Conservation (phyloP, 2,329 filamentous ascomycete genomes). For the Ilyonectria sp. region DNA sequence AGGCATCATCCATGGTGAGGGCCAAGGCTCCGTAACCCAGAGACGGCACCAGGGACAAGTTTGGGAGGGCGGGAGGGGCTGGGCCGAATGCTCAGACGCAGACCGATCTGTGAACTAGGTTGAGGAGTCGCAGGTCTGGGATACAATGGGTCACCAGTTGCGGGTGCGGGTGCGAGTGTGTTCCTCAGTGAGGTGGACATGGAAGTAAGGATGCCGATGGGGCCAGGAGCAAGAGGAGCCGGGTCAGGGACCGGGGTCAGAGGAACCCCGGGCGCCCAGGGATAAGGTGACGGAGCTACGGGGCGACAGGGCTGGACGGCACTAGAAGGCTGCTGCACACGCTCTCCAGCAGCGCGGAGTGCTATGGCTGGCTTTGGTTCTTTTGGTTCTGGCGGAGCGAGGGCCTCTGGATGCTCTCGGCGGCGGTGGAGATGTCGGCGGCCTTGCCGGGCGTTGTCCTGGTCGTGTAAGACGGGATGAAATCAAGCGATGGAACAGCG, state of each 20-base stretch:
- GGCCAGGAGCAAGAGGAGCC: conserved; percentile 35
- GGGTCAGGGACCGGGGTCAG: conserved; percentile 29
- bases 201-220: conserved; percentile 44
- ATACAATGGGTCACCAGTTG: conserved; percentile 40
- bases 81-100: conserved; percentile 46
- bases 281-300: conserved; percentile 30
- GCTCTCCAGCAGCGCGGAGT: conserved; percentile 8
- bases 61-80: conserved; percentile 48
- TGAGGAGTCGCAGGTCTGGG: conserved; percentile 46
- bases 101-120: conserved; percentile 49
- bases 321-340: conserved; percentile 25
- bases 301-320: conserved; percentile 31
- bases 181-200: conserved; percentile 45
- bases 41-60: conserved; percentile 46
- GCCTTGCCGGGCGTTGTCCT: conserved; percentile 22
- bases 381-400: conserved; percentile 15
- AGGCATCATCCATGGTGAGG: conserved; percentile 51
- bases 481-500: background rate
- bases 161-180: conserved; percentile 42
- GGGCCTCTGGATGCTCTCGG: conserved; percentile 19
- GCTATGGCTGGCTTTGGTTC: background rate
- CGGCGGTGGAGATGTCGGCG: conserved; percentile 17
- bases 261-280: conserved; percentile 43
- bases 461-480: conserved; percentile 10
- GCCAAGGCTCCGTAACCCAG: conserved; percentile 43